Evolutionary conservation across 2,329 filamentous ascomycete genomes (phyloP), one percentile per base, ranked within the genome.

Genomic region (Cordyceps cateniannulata): DNA sequence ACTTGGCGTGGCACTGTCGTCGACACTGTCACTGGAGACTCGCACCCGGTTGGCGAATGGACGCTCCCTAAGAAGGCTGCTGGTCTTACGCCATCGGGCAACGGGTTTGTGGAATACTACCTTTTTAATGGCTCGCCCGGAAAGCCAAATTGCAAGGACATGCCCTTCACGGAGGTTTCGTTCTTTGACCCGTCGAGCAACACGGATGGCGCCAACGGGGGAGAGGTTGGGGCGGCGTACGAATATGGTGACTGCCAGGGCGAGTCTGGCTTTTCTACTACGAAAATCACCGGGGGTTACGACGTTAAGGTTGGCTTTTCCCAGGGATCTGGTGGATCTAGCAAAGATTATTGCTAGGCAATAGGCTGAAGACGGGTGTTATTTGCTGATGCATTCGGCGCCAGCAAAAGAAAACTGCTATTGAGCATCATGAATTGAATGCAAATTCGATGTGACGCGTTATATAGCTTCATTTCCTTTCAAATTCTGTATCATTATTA

Each of bases 61-160:
- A 67, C 63, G 3, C 57, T 68, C 49, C 65, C 67, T 16, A 14
- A 20, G 5, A 61, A 44, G 2, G 49, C 64, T 2, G 65, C 65
- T 6, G 62, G 63, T 18, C 66, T 69, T 40, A 18, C 56, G 35
- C 18, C n/a, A 9, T 20, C n/a, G 8, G 56, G 65, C 35, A 44
- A 20, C 2, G 68, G 68, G 14, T 69, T 69, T 49, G 64, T 68
- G 35, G 67, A 69, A 44, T 68, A 66, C 45, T 68, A 64, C 50
- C 45, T 40, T 1, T 67, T 66, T 49, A 53, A 18, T 10, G 48
- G 29, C 2, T 22, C 18, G 14, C 18, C 22, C 14, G 63, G 63
- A 16, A 7, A 52, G 2, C 40, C 29, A 7, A 40, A n/a, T 0
- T 68, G 67, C 59, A 16, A 25, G 3, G n/a, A 27, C 1, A n/a